A percentile compares a stretch with the other conserved stretches of the same genome.
phyloP scores from a whole-genome alignment of 208 protist genomes.

The Wallacemonas rigidus region DNA sequence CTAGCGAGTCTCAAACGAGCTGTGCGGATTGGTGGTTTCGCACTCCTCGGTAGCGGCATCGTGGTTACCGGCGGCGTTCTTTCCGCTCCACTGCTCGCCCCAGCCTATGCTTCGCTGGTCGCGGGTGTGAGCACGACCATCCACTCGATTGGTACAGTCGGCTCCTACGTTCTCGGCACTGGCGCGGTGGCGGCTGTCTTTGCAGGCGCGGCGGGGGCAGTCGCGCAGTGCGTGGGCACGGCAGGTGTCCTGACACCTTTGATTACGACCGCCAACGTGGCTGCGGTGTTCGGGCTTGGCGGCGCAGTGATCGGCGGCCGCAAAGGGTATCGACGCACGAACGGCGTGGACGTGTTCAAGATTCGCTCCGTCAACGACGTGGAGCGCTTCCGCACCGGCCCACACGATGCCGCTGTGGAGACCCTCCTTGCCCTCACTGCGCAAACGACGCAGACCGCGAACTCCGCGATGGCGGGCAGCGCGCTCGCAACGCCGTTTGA shows the following conservation, averaged over 20 bases:
- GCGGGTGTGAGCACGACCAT: constrained; percentile 53
- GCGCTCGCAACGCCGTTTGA: constrained; percentile 24
- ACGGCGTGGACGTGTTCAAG: constrained; percentile 60
- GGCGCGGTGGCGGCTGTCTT: constrained; percentile 54
- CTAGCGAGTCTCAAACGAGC: constrained; percentile 37
- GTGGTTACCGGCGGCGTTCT: constrained; percentile 68
- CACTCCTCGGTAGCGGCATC: constrained; percentile 59
- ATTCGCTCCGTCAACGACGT: constrained; percentile 69
- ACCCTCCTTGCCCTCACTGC: constrained; percentile 18
- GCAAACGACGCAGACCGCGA: constrained; percentile 13
- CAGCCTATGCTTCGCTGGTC: constrained; percentile 59
- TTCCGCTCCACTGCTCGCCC: constrained; percentile 62
- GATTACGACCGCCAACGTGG: constrained; percentile 69
- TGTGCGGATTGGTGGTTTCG: constrained; percentile 70
- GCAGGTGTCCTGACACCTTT: constrained; percentile 58
- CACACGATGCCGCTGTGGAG: constrained; percentile 10
- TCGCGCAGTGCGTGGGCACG: constrained; percentile 67
- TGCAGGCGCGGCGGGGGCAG: constrained; percentile 51
- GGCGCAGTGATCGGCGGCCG: constrained; percentile 73
- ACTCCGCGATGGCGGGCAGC: constrained; percentile 16
- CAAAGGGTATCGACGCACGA: constrained; percentile 69
- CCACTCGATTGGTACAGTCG: constrained; percentile 44
- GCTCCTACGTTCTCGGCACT: constrained; percentile 49
- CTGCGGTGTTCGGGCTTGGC: constrained; percentile 68
- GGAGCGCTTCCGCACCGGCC: constrained; percentile 44